Base-by-base conservation (phyloP, 2,329 filamentous ascomycete species). In the Epichloe amarillans region DNA sequence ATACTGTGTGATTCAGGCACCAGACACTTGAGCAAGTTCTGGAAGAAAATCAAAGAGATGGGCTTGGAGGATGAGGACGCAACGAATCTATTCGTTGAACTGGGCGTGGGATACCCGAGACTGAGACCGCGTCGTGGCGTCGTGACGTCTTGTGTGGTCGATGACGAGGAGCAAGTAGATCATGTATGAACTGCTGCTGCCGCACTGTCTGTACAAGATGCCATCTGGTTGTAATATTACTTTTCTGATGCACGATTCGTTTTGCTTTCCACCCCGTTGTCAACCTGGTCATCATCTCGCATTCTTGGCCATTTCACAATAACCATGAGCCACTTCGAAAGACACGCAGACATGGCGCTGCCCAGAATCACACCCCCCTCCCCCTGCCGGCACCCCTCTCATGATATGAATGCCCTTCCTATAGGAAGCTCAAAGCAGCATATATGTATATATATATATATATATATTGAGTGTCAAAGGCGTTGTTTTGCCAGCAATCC, bases 1-100 rank as follows among this genome's bases (percentile, higher is more conserved):
- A 73, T 94, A n/a, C 69, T 93, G 7, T 93, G 87, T 65, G 88
- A 94, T 68, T 81, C 79, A n/a, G 85, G 88, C n/a, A 82, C 82
- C 10, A 75, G 88, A 56, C 87, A 93, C 66, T 66, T 93, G 48
- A 89, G 84, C 69, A 91, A 90, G 66, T 90, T 94, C 62, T 93
- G 86, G 84, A 86, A 83, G 61, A 73, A 76, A 55, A 79, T 88
- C 49, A 83, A 79, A 21, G 77, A 82, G 48, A 72, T 85, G 64
- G 84, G 82, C 3, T 68, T 87, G 21, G 80, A 86, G 54, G 79
- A 84, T 44, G 66, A 69, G 37, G 69, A 70, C 48, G 60, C 69
- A 54, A 62, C 62, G 62, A 67, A 79, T 57, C 55, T 83, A 47
- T 70, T 82, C 49, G 60, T 64, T 3, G 64, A 77, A 47, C 61